These are phyloP conservation scores for Kodamaea neixiangensis DNA, from an alignment of 805 yeast genomes.

Conservation along the genomic window DNA sequence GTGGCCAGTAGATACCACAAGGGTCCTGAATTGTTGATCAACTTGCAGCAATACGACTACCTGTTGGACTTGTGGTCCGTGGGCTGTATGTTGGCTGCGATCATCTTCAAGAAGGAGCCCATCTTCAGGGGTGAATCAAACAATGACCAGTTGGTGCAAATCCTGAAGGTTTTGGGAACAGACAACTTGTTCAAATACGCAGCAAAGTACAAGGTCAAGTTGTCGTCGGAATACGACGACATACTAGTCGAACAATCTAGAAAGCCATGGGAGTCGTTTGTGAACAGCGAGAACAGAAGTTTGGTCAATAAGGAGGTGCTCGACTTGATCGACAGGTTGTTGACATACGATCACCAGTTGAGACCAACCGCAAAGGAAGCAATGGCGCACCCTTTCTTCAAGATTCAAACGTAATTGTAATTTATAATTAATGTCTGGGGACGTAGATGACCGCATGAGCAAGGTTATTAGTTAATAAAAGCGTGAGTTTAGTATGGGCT, in stretches of 20 bases:
- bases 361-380: conserved; percentile 89
- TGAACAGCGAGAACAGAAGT: conserved; percentile 67
- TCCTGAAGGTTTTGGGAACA: conserved; percentile 84
- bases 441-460: background rate
- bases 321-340: conserved; percentile 76
- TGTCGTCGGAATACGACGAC: conserved; percentile 76
- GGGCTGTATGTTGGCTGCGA: conserved; percentile 91
- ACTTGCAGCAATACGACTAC: conserved; percentile 85
- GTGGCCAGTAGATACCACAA: conserved; percentile 93
- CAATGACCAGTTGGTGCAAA: conserved; percentile 88
- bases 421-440: conserved; percentile 1
- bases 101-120: conserved; percentile 87
- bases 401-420: conserved; percentile 9
- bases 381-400: conserved; percentile 61
- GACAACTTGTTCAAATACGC: conserved; percentile 72
- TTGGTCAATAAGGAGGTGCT: conserved; percentile 67
- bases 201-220: conserved; percentile 65
- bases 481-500: background rate
- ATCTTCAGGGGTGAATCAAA: conserved; percentile 90
- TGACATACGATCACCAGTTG: conserved; percentile 86
- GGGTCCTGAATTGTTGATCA: conserved; percentile 89
- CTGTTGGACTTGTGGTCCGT: conserved; percentile 92
- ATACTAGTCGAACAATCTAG: conserved; percentile 68
- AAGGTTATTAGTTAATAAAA: background rate
- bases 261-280: conserved; percentile 84